Conservation (phyloP, 2,329 filamentous ascomycete species). For the Penicillium sp. region DNA sequence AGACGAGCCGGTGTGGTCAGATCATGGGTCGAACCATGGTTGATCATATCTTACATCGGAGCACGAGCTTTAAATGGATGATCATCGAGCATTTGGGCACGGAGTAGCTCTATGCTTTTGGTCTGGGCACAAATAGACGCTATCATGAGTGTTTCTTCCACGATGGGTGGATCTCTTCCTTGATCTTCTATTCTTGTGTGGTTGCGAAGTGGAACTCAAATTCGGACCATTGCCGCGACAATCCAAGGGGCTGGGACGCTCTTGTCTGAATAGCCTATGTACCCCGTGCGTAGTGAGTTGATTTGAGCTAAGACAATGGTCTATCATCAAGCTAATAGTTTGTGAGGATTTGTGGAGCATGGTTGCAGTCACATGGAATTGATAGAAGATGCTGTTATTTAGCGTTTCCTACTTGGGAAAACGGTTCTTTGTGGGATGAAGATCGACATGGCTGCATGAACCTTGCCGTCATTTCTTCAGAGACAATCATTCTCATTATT, state of each 20-base stretch:
- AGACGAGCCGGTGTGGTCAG: background rate
- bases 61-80: background rate
- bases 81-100: background rate
- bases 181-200: background rate
- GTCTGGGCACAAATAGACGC: background rate
- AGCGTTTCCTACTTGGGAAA: background rate
- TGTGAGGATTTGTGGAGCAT: background rate
- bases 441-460: constrained; percentile 2
- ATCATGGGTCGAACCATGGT: background rate
- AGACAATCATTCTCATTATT: background rate
- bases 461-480: background rate
- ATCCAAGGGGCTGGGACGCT: background rate
- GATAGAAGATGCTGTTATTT: background rate
- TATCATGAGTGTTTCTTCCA: background rate
- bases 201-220: background rate
- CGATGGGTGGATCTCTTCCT: background rate
- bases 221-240: background rate
- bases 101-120: background rate
- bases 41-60: background rate
- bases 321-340: background rate
- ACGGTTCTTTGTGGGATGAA: background rate
- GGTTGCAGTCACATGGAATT: background rate
- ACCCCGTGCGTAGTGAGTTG: too few species aligned
- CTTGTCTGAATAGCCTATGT: background rate
- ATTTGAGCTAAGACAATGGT: background rate